phyloP scores from a whole-genome alignment of 192 early-diverging fungal species.

The Gigaspora rosea region DNA sequence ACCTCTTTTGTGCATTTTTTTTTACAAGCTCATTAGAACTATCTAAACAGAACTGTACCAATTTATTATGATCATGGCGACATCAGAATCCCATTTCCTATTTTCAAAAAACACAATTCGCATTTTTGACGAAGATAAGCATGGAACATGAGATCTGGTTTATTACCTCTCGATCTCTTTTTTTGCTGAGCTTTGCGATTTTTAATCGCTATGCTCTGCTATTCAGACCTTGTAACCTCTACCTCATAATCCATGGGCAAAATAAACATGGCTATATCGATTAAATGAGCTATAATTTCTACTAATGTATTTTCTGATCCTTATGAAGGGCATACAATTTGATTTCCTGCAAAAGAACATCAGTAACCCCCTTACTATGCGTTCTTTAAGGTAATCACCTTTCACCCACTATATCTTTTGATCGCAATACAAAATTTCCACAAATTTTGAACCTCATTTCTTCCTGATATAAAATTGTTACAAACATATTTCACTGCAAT shows the following conservation, averaged over 20 bases:
- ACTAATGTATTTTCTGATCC: slow-evolving; percentile 12
- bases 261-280: slow-evolving; percentile 7
- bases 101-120: slow-evolving; percentile 19
- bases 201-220: slow-evolving; percentile 12
- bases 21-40: neutral
- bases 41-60: slow-evolving; percentile 12
- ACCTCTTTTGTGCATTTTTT: neutral
- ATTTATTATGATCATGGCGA: slow-evolving; percentile 14
- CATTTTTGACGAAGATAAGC: slow-evolving; percentile 17
- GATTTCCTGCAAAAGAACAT: slow-evolving; percentile 27
- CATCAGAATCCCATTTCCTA: slow-evolving; percentile 1
- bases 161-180: slow-evolving; percentile 20
- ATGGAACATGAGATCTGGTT: slow-evolving; percentile 8
- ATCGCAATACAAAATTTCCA: no score
- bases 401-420: no score
- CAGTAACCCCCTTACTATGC: slow-evolving; percentile 1
- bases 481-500: no score
- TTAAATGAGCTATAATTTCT: slow-evolving; percentile 10
- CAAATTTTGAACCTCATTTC: no score
- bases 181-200: slow-evolving; percentile 6
- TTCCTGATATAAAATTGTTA: no score
- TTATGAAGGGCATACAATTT: slow-evolving; percentile 13
- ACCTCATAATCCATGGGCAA: slow-evolving; percentile 13
- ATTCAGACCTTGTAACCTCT: slow-evolving; percentile 6
- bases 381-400: neutral